Base-by-base conservation (phyloP, 148 eudicot genomes). In the Rhododendron simsii region DNA sequence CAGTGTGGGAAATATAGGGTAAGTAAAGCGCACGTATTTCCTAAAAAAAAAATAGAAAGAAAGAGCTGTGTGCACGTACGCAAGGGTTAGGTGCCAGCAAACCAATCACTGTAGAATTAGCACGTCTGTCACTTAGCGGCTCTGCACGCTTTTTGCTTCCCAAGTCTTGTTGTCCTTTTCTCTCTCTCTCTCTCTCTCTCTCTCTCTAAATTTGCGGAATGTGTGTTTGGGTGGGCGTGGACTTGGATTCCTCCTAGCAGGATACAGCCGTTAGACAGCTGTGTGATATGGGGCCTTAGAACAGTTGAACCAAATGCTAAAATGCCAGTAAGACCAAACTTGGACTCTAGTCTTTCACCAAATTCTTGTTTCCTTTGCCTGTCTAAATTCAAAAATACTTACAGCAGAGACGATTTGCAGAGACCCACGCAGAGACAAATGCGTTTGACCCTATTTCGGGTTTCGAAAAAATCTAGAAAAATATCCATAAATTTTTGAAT, bases 31-130 rank as follows among this genome's bases (percentile, higher is more conserved):
- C 50, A 55, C 21, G 61, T 55, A 55, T 16, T 55, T 33, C 35
- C 35, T 33, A 33, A 33, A 33, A 33, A 33, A 33, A 33, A 33
- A 33, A 33, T 1, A 33, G 2, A 33, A 1, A 33, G 35, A 33
- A 33, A 55, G 61, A 87, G 91, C 88, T 89, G 89, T 75, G 88
- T 53, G 90, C 90, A 90, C 88, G 91, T 81, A 90, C 88, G 76
- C 80, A 78, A 65, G 83, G 44, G 61, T 55, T 55, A 16, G 61
- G 77, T 4, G 88, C 85, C 89, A 90, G 90, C 88, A 13, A 33
- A 81, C 23, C 9, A 59, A 59, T 59, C n/a, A 59, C 65, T 59
- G 65, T 59, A 59, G 39, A 81, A 55, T 39, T 47, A 69, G 44
- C 78, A 69, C 51, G 44, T 69, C 79, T 86, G 79, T 51, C 59